Percentiles rank a stretch among this genome's conserved stretches.
Conservation (phyloP, 1,139 yeast species). For the Suhomyces chickasaworum region DNA sequence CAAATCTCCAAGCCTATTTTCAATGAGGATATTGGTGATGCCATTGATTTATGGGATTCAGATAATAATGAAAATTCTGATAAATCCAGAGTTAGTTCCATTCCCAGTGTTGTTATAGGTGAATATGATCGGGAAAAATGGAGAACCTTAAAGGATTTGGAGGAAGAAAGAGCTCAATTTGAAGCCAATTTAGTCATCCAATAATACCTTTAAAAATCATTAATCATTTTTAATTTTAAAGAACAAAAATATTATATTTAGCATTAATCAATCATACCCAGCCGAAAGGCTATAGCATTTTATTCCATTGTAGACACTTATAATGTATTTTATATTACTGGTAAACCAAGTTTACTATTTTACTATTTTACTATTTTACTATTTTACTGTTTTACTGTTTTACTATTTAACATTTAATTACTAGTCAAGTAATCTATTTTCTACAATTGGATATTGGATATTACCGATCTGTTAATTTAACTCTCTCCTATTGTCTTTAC, state of each 20-base stretch:
- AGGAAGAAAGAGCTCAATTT: constrained; percentile 11
- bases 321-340: too few relatives aligned
- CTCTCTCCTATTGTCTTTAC: too few relatives aligned
- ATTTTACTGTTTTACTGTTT: too few relatives aligned
- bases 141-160: constrained; percentile 49
- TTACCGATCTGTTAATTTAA: too few relatives aligned
- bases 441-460: too few relatives aligned
- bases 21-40: constrained; percentile 17
- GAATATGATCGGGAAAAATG: constrained; percentile 68
- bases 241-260: neutral
- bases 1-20: neutral
- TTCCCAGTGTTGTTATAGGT: constrained; percentile 63
- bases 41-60: constrained; percentile 38
- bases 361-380: too few relatives aligned
- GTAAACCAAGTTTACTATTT: too few relatives aligned
- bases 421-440: too few relatives aligned
- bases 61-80: constrained; percentile 40
- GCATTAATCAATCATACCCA: neutral
- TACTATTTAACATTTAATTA: too few relatives aligned
- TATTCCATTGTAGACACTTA: neutral
- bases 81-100: constrained; percentile 47
- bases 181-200: neutral
- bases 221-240: too few relatives aligned
- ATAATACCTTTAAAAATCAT: neutral
- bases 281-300: neutral